Conservation (phyloP, 495 filamentous ascomycete species). For the Neurospora cerealis region DNA sequence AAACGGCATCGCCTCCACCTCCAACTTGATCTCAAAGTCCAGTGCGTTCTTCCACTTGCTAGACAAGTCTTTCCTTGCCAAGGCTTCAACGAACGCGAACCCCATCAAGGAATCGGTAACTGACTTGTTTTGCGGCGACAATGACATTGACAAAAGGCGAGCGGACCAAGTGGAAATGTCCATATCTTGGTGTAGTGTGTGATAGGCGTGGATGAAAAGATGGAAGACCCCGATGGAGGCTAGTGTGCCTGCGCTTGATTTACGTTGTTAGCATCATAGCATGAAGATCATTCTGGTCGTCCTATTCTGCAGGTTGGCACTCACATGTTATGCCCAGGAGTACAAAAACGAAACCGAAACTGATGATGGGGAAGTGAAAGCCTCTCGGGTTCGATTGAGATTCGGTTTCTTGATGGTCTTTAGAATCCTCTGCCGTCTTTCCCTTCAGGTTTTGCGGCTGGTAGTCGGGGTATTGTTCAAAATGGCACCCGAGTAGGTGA, state of each 20-base stretch:
- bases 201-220: accelerated
- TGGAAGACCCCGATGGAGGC: neutral
- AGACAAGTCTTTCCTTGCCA: neutral
- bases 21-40: neutral
- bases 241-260: no score
- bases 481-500: neutral
- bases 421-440: neutral
- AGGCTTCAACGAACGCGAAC: neutral
- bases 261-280: no score
- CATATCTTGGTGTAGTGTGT: neutral
- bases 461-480: neutral
- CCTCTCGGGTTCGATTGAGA: neutral
- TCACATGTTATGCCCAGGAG: neutral
- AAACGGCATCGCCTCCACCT: neutral
- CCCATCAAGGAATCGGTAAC: neutral
- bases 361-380: neutral
- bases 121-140: neutral
- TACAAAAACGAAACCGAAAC: neutral
- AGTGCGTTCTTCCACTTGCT: neutral
- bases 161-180: neutral
- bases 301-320: no score
- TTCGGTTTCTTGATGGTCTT: neutral
- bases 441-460: neutral
- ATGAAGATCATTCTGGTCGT: no score
- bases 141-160: neutral